Percentiles rank a stretch among this genome's conserved stretches.
phyloP scores from a whole-genome alignment of 2,329 filamentous ascomycete genomes.

The Ophiosphaerella herpotricha region DNA sequence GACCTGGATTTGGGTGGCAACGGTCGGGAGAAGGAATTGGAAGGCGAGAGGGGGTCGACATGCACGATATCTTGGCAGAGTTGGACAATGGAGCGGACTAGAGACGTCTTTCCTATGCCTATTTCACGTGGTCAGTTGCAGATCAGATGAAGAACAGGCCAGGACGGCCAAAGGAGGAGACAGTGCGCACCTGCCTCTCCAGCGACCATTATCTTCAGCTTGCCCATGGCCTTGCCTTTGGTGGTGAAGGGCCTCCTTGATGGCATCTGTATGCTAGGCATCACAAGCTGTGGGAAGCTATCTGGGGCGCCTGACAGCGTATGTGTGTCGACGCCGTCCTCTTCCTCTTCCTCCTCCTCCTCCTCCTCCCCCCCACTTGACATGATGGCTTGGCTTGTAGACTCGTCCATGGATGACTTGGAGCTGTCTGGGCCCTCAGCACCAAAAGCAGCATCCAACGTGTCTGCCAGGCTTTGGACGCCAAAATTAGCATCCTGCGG shows the following conservation, averaged over 20 bases:
- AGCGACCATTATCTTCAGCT: conserved; percentile 85
- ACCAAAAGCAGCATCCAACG: conserved; percentile 51
- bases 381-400: conserved; percentile 58
- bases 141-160: neutral
- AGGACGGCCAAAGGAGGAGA: neutral
- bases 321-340: conserved; percentile 31
- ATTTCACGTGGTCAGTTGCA: conserved; percentile 16
- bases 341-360: conserved; percentile 55
- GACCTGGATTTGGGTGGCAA: conserved; percentile 30
- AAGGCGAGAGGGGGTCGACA: conserved; percentile 67
- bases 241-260: conserved; percentile 86
- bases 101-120: conserved; percentile 87
- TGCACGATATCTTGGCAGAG: conserved; percentile 91
- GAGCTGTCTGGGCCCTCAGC: conserved; percentile 30
- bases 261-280: conserved; percentile 94
- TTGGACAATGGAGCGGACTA: conserved; percentile 87
- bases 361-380: conserved; percentile 62
- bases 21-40: conserved; percentile 30
- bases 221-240: conserved; percentile 80
- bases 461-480: conserved; percentile 62
- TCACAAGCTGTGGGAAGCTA: conserved; percentile 78
- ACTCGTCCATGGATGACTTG: conserved; percentile 54
- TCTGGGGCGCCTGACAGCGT: conserved; percentile 38
- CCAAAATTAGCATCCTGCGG: conserved; percentile 57
- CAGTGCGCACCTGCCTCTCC: conserved; percentile 69